These are phyloP conservation scores for Ophiostoma populinum DNA, from an alignment of 2,329 filamentous ascomycete genomes.

Conservation along the genomic window DNA sequence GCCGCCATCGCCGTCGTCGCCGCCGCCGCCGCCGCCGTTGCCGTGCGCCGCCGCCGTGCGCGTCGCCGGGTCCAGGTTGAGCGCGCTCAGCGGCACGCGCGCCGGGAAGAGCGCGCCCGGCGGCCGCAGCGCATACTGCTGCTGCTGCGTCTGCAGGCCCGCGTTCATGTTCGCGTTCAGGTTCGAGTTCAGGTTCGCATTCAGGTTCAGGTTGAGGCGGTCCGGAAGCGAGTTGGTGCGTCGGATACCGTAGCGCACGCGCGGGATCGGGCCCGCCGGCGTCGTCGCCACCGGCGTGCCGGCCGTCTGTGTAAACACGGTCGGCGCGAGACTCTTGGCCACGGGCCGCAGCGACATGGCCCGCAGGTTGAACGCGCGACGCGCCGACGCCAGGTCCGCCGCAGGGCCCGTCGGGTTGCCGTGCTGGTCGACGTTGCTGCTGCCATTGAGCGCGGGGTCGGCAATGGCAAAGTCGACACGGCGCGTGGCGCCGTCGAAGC, in stretches of 20 bases:
- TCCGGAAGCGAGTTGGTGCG: constrained; percentile 61
- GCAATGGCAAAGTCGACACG: constrained; percentile 26
- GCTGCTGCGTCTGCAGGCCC: too few species aligned
- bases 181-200: too few species aligned
- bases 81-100: constrained; percentile 23
- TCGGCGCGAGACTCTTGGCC: constrained; percentile 51
- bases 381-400: constrained; percentile 16
- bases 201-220: constrained; percentile 36
- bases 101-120: constrained; percentile 33
- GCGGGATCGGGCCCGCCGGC: constrained; percentile 31
- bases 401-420: constrained; percentile 13
- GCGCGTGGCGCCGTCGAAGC: constrained; percentile 14
- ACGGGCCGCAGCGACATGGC: constrained; percentile 44
- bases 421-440: background rate
- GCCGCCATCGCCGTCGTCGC: constrained; percentile 4
- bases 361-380: constrained; percentile 38
- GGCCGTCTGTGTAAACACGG: constrained; percentile 43
- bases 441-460: constrained; percentile 14
- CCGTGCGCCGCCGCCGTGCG: too few species aligned
- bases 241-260: constrained; percentile 46
- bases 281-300: constrained; percentile 14
- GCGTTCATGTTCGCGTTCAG: too few species aligned
- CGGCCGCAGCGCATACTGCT: constrained; percentile 25
- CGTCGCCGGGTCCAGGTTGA: constrained; percentile 17
- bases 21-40: background rate